A percentile compares a stretch with the other conserved stretches of the same genome.
Conservation (phyloP, 371 early-diverging fungal species). For the Lichtheimia ornata region DNA sequence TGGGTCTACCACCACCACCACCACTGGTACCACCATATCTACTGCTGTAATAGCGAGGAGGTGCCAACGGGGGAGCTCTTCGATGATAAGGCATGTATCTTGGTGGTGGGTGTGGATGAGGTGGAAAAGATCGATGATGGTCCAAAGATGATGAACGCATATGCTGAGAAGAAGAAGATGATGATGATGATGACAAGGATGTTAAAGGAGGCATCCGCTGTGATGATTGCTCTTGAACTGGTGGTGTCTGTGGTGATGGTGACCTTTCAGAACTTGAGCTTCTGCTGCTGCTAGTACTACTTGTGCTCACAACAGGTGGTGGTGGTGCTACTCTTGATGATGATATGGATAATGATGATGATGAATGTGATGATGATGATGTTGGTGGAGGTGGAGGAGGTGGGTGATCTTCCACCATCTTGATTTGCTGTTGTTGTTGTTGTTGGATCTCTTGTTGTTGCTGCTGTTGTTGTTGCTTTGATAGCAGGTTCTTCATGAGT, state of each 20-base stretch:
- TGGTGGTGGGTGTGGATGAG: constrained; percentile 5
- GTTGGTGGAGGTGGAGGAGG: neutral
- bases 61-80: constrained; percentile 1
- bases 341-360: constrained; percentile 2
- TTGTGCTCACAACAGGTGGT: neutral
- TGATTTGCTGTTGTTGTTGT: neutral
- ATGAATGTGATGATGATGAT: neutral
- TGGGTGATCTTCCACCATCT: neutral
- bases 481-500: constrained; percentile 36
- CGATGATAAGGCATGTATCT: constrained; percentile 6
- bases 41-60: constrained; percentile 7
- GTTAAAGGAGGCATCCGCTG: neutral
- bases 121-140: constrained; percentile 7
- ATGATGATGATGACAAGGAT: constrained; percentile 6
- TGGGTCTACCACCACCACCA: constrained; percentile 1
- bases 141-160: neutral
- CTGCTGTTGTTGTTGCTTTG: constrained; percentile 11
- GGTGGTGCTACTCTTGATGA: neutral
- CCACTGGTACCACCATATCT: constrained; percentile 2
- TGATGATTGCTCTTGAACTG: too few species aligned
- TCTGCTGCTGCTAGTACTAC: constrained; percentile 5
- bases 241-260: neutral
- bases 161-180: constrained; percentile 12
- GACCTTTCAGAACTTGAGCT: constrained; percentile 6
- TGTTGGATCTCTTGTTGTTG: neutral